Percentiles rank a stretch among this genome's conserved stretches.
Conservation (phyloP, 441 rosid genomes). For the Gossypium schwendimanii region DNA sequence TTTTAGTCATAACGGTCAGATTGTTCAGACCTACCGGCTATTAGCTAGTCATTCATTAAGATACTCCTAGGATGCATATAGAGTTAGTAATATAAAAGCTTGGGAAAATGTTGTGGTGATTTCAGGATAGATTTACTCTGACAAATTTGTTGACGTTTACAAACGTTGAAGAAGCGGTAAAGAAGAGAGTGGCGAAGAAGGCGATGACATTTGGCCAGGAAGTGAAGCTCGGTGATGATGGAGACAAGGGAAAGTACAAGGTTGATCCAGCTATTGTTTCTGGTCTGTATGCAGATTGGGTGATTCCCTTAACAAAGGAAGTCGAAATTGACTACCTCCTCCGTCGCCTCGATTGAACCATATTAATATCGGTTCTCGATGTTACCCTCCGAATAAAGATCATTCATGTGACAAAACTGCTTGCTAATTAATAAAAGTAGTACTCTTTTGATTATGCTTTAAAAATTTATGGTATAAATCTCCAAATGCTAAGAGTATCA, state of each 20-base stretch:
- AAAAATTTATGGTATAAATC: not conserved
- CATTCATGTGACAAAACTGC: not conserved
- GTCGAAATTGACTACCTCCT: constrained; percentile 81
- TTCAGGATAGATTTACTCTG: constrained; percentile 60
- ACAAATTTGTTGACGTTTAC: constrained; percentile 64
- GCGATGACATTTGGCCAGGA: constrained; percentile 63
- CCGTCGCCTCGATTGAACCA: constrained; percentile 48
- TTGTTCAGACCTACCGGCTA: not conserved
- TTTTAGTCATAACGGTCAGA: not conserved
- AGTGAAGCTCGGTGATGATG: constrained; percentile 27
- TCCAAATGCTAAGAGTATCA: not conserved
- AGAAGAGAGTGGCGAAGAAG: constrained; percentile 75
- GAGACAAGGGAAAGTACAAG: constrained; percentile 26
- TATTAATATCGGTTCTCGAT: not conserved
- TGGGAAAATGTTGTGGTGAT: not conserved
- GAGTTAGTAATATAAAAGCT: not conserved
- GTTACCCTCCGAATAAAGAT: not conserved
- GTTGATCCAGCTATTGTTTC: constrained; percentile 59
- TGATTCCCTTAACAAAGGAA: constrained; percentile 69
- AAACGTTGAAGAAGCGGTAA: constrained; percentile 65
- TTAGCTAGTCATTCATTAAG: not conserved
- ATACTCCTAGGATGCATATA: not conserved
- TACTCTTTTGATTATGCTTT: not conserved
- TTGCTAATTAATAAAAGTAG: not conserved
- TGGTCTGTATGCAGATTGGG: constrained; percentile 70